phyloP scores from a whole-genome alignment of 768 basidiomycete species.

The Sistotremastrum suecicum region DNA sequence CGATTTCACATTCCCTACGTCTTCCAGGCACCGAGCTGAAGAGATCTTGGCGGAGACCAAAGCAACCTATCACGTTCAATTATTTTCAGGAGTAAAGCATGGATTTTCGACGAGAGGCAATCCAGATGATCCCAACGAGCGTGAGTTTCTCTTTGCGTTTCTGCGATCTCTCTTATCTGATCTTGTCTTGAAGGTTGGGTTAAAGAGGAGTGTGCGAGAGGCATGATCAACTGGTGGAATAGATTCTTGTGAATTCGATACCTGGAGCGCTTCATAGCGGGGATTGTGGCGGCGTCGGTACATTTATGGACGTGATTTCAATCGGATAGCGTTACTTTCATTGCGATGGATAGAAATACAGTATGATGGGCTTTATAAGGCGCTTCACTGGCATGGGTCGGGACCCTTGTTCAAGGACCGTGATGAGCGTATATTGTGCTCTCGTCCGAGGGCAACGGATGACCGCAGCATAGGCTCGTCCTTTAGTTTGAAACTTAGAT shows the following conservation, averaged over 20 bases:
- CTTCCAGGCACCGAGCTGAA: slow-evolving; percentile 38
- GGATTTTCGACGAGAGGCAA: slow-evolving; percentile 22
- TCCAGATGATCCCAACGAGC: slow-evolving; percentile 17
- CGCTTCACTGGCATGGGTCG: too few relatives aligned
- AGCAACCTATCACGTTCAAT: slow-evolving; percentile 39
- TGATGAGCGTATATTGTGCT: too few relatives aligned
- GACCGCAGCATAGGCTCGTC: too few relatives aligned
- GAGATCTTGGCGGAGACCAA: slow-evolving; percentile 38
- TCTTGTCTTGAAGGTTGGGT: slow-evolving; percentile 33
- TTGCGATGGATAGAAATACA: too few relatives aligned
- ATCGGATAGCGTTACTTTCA: too few relatives aligned
- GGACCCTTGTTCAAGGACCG: too few relatives aligned
- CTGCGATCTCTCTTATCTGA: background rate
- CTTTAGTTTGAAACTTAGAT: too few relatives aligned
- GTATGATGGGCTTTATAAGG: too few relatives aligned
- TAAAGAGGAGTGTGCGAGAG: slow-evolving; percentile 42
- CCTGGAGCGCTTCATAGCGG: too few relatives aligned
- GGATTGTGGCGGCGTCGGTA: too few relatives aligned
- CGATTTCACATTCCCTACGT: slow-evolving; percentile 38
- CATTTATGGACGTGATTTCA: too few relatives aligned
- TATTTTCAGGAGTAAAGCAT: slow-evolving; percentile 33
- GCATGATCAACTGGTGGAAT: slow-evolving; percentile 36
- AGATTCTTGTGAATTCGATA: slow-evolving; percentile 18
- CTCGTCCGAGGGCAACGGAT: too few relatives aligned
- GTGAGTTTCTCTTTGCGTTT: slow-evolving; percentile 14